Conservation (phyloP, 1,139 yeast genomes). For the Suhomyces terraborum region DNA sequence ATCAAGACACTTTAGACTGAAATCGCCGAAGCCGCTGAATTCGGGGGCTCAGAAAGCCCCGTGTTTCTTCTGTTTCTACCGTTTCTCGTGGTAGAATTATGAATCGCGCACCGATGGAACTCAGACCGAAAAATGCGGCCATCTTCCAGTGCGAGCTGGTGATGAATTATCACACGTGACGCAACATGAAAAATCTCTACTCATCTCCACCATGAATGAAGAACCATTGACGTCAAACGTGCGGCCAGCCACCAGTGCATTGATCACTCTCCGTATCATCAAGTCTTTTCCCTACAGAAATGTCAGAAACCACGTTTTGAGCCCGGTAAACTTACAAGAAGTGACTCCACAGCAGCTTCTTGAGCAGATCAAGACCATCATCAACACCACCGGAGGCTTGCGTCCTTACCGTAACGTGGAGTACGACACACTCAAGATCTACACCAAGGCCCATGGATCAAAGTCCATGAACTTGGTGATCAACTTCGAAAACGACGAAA, state of each 20-base stretch:
- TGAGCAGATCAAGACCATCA: constrained; percentile 44
- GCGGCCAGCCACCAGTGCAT: constrained; percentile 69
- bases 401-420: constrained; percentile 83
- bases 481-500: constrained; percentile 77
- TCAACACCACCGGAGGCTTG: constrained; percentile 66
- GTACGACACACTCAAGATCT: constrained; percentile 78
- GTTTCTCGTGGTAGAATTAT: too few relatives aligned
- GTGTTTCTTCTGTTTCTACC: not conserved
- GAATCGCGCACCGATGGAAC: too few relatives aligned
- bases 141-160: too few relatives aligned
- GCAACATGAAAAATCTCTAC: not conserved
- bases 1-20: not conserved
- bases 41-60: not conserved
- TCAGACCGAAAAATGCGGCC: too few relatives aligned
- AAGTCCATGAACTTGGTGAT: constrained; percentile 92
- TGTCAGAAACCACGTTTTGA: constrained; percentile 76
- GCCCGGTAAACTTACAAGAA: constrained; percentile 67
- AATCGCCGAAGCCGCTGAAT: not conserved
- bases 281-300: constrained; percentile 93
- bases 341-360: constrained; percentile 69
- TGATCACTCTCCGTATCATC: constrained; percentile 80
- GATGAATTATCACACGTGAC: constrained; percentile 2
- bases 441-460: constrained; percentile 93
- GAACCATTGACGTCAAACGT: constrained; percentile 66
- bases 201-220: constrained; percentile 5